phyloP scores from a whole-genome alignment of 2,329 filamentous ascomycete genomes.

The Mycogone perniciosa region DNA sequence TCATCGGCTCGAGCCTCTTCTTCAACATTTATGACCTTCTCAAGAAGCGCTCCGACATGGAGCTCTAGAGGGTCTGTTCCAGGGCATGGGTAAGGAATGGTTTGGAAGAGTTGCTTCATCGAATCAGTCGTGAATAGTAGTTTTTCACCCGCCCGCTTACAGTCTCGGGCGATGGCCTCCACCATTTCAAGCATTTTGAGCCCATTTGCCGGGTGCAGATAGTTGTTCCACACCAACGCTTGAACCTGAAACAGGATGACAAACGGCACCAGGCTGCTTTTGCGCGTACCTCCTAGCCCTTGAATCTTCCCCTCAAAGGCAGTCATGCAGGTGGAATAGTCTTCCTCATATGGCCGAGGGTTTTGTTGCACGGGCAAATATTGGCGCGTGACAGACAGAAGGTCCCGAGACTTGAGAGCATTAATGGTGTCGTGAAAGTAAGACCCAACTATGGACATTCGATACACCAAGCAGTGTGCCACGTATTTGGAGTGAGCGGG shows the following conservation, averaged over 20 bases:
- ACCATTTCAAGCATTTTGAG: slow-evolving; percentile 40
- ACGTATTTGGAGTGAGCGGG: slow-evolving; percentile 28
- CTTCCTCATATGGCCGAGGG: slow-evolving; percentile 11
- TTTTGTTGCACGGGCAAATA: slow-evolving; percentile 15
- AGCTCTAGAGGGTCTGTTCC: slow-evolving; percentile 38
- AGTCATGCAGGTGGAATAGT: slow-evolving; percentile 21
- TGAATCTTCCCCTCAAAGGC: slow-evolving; percentile 28
- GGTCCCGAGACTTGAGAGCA: slow-evolving; percentile 20
- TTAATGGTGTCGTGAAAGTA: slow-evolving; percentile 11
- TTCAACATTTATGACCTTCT: slow-evolving; percentile 36
- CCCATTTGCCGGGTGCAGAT: slow-evolving; percentile 50
- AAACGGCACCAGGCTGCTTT: slow-evolving; percentile 37
- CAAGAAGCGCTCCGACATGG: slow-evolving; percentile 34
- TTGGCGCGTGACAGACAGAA: slow-evolving; percentile 20
- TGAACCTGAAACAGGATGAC: slow-evolving; percentile 56
- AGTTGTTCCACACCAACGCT: slow-evolving; percentile 56
- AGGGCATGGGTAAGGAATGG: slow-evolving; percentile 50
- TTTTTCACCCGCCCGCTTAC: slow-evolving; percentile 17
- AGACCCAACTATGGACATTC: slow-evolving; percentile 17
- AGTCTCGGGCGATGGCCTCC: slow-evolving; percentile 22
- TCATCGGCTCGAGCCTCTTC: slow-evolving; percentile 24
- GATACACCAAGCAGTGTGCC: slow-evolving; percentile 41
- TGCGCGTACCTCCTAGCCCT: slow-evolving; percentile 16
- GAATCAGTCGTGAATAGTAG: slow-evolving; percentile 45
- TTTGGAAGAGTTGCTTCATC: slow-evolving; percentile 44